These are phyloP conservation scores for Loxodes magnus DNA, from an alignment of 73 alveolate species.

Conservation along the genomic window DNA sequence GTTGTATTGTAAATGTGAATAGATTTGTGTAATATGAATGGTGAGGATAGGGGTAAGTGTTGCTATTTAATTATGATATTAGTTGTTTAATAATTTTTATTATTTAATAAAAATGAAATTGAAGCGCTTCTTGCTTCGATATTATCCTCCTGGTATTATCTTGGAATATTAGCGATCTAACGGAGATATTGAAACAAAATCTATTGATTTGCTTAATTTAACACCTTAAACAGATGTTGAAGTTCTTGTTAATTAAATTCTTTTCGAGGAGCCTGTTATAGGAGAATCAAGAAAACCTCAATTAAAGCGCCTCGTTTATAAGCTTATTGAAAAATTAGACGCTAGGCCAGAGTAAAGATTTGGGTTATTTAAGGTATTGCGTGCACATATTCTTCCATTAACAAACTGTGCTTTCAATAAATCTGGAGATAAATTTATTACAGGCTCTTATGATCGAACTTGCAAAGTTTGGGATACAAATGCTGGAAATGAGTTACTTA, in stretches of 20 bases:
- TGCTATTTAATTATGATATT: too few species aligned
- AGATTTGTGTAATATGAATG: too few species aligned
- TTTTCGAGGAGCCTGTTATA: conserved; percentile 90
- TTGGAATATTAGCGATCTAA: conserved; percentile 77
- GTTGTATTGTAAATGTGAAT: too few species aligned
- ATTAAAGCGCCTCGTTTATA: conserved; percentile 58
- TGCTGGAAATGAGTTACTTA: conserved; percentile 83
- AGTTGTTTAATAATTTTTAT: too few species aligned
- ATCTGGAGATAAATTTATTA: conserved; percentile 70
- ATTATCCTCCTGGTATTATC: conserved; percentile 93
- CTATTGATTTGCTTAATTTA: conserved; percentile 78
- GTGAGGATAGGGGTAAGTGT: too few species aligned
- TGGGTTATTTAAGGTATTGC: conserved; percentile 80
- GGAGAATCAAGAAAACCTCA: conserved; percentile 69
- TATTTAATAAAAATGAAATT: conserved; percentile 85
- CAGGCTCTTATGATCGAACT: conserved; percentile 99
- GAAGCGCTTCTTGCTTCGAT: conserved; percentile 88
- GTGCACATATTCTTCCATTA: conserved; percentile 97
- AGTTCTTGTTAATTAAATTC: conserved; percentile 74
- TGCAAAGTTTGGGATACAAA: conserved; percentile 99
- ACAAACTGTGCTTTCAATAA: conserved; percentile 99
- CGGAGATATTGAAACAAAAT: conserved; percentile 82
- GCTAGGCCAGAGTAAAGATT: conserved; percentile 48
- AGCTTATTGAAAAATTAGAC: conserved; percentile 34
- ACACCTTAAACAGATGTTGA: conserved; percentile 61